Evolutionary conservation across 768 basidiomycete genomes (phyloP).

Genomic region (Lentinula lateritia): DNA sequence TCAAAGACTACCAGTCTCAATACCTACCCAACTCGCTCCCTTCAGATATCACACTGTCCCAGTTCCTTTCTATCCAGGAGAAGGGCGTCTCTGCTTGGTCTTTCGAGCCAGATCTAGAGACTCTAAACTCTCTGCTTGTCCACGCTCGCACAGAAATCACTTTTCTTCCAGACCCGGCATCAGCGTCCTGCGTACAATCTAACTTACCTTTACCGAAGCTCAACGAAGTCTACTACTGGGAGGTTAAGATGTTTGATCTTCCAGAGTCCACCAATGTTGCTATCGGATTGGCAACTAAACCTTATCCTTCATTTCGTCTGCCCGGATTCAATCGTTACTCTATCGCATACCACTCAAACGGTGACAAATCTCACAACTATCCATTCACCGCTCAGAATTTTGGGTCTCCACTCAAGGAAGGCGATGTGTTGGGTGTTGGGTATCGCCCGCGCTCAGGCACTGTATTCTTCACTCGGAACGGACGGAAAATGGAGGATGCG

Average conservation of each 20-base stretch:
- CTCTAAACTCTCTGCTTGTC: constrained; percentile 86
- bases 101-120: constrained; percentile 98
- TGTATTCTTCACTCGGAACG: constrained; percentile 99
- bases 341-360: constrained; percentile 92
- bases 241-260: constrained; percentile 98
- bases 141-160: constrained; percentile 96
- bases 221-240: constrained; percentile 99
- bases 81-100: constrained; percentile 99
- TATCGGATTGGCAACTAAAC: constrained; percentile 93
- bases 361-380: constrained; percentile 96
- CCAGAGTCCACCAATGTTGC: constrained; percentile 83
- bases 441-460: constrained; percentile 95
- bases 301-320: constrained; percentile 91
- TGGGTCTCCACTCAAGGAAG: constrained; percentile 82
- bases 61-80: constrained; percentile 98
- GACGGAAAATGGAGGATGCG: constrained; percentile 94
- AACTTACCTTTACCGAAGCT: constrained; percentile 95
- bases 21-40: constrained; percentile 96
- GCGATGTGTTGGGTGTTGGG: constrained; percentile 93
- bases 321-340: constrained; percentile 84
- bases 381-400: constrained; percentile 86
- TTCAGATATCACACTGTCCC: constrained; percentile 96
- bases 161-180: constrained; percentile 93
- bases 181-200: constrained; percentile 91
- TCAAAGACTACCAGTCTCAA: constrained; percentile 71